phyloP scores from a whole-genome alignment of 2,329 filamentous ascomycete genomes.

The Cyclaneusma minus region DNA sequence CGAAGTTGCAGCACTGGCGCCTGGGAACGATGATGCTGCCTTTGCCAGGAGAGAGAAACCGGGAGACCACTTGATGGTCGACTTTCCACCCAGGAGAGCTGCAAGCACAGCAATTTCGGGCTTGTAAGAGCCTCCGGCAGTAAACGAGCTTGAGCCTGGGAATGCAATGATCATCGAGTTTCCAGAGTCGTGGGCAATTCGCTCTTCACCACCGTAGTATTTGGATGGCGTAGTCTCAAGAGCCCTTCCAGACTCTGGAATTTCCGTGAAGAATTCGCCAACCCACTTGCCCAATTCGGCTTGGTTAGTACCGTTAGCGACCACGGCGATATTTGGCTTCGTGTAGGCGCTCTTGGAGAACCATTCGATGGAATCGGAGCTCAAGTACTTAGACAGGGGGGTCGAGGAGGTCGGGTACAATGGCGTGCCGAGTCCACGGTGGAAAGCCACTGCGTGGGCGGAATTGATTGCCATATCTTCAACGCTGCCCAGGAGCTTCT shows the following conservation, averaged over 20 bases:
- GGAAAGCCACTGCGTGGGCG: constrained; percentile 77
- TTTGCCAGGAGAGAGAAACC: constrained; percentile 87
- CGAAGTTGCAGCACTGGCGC: constrained; percentile 54
- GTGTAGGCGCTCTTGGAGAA: constrained; percentile 70
- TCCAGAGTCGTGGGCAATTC: constrained; percentile 58
- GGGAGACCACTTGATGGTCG: constrained; percentile 86
- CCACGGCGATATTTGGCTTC: constrained; percentile 81
- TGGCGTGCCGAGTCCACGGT: constrained; percentile 75
- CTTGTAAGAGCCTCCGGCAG: constrained; percentile 57
- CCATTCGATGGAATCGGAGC: constrained; percentile 55
- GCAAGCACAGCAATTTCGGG: constrained; percentile 79
- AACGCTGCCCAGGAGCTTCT: constrained; percentile 47
- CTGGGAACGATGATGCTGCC: constrained; percentile 49
- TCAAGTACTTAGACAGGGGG: constrained; percentile 66
- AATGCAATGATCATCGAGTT: constrained; percentile 86
- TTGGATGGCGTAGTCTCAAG: constrained; percentile 53
- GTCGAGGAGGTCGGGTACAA: constrained; percentile 57
- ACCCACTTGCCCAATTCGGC: constrained; percentile 76
- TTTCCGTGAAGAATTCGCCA: constrained; percentile 73
- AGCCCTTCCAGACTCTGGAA: constrained; percentile 37
- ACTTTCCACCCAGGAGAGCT: constrained; percentile 77
- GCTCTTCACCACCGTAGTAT: constrained; percentile 93
- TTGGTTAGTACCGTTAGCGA: constrained; percentile 74
- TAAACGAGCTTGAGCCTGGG: constrained; percentile 69
- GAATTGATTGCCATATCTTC: constrained; percentile 65